Conservation (phyloP, 2,329 filamentous ascomycete species). For the Penicillium italicum region DNA sequence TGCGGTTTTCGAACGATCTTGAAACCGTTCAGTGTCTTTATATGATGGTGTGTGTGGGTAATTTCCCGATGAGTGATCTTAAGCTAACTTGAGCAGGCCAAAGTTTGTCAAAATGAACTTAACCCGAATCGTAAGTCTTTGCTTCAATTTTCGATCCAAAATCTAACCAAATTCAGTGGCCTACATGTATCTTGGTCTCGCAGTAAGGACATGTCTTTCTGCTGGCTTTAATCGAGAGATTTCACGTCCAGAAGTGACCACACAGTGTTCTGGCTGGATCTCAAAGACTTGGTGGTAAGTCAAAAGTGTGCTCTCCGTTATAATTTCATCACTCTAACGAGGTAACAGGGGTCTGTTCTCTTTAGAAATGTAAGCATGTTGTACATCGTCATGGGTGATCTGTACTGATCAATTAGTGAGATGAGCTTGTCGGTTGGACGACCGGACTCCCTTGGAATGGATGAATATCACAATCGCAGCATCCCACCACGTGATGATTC, state of each 20-base stretch:
- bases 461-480: conserved; percentile 48
- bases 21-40: conserved; percentile 50
- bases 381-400: neutral
- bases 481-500: conserved; percentile 36
- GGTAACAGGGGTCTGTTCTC: conserved; percentile 43
- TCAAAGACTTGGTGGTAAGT: conserved; percentile 49
- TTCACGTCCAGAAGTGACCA: conserved; percentile 27
- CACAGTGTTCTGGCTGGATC: conserved; percentile 37
- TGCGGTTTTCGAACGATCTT: conserved; percentile 46
- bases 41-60: conserved; percentile 37
- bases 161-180: conserved; percentile 34
- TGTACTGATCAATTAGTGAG: conserved; percentile 33
- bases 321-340: neutral
- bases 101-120: conserved; percentile 50
- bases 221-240: conserved; percentile 49
- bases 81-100: conserved; percentile 34
- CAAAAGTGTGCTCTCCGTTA: neutral
- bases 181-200: conserved; percentile 50
- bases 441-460: conserved; percentile 49
- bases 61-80: neutral
- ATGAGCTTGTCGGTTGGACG: conserved; percentile 50
- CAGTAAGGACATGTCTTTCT: conserved; percentile 47
- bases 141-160: neutral
- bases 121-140: conserved; percentile 44
- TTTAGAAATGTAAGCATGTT: conserved; percentile 41